Conservation (phyloP, 2,329 filamentous ascomycete genomes). For the Didymellaceae sp. region DNA sequence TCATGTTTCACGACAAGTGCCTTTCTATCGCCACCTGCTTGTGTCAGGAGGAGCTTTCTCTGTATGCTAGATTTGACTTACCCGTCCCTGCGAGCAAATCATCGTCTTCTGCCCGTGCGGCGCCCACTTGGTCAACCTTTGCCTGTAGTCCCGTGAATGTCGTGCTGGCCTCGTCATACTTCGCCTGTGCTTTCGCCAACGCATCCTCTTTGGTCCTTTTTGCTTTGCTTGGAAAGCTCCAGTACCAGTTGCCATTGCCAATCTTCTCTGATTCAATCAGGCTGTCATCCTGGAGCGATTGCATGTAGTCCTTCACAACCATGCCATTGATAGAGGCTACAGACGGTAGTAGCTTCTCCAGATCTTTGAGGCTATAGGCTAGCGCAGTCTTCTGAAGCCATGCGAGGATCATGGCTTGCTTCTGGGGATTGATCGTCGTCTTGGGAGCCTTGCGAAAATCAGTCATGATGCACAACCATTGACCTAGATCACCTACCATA, state of each 20-base stretch:
- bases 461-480: conserved; percentile 2
- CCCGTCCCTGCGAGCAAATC: conserved; percentile 44
- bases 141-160: conserved; percentile 48
- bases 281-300: conserved; percentile 66
- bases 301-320: conserved; percentile 72
- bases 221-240: conserved; percentile 68
- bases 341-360: conserved; percentile 68
- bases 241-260: conserved; percentile 75
- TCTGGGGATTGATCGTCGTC: conserved; percentile 62
- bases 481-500: conserved; percentile 15
- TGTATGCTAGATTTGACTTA: conserved; percentile 10
- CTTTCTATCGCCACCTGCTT: conserved; percentile 43
- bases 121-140: conserved; percentile 50
- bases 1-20: conserved; percentile 47
- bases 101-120: conserved; percentile 49
- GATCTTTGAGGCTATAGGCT: conserved; percentile 70
- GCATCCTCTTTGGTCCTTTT: conserved; percentile 54
- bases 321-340: conserved; percentile 70
- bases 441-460: conserved; percentile 57
- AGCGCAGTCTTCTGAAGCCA: conserved; percentile 66
- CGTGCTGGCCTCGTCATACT: conserved; percentile 47
- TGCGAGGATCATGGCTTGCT: conserved; percentile 63
- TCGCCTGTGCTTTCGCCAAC: conserved; percentile 47
- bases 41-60: background rate
- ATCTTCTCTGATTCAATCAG: conserved; percentile 72